Conservation (phyloP, 306 rosid genomes). For the Alnus glutinosa region DNA sequence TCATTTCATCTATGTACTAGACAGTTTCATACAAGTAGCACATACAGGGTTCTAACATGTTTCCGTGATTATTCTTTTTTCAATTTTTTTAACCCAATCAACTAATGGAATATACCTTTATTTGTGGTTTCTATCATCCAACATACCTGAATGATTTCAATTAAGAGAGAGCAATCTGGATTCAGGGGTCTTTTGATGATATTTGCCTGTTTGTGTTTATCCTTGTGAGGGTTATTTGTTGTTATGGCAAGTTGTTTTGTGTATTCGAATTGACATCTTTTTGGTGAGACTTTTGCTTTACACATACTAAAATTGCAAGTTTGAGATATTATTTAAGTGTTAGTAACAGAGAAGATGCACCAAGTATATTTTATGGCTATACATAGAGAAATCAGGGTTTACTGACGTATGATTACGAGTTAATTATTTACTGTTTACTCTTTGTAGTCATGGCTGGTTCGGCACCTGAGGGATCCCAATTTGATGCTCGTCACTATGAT, state of each 20-base stretch:
- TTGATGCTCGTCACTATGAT: conserved; percentile 63
- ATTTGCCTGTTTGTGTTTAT: background rate
- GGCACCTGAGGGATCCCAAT: conserved; percentile 63
- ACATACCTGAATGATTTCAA: background rate
- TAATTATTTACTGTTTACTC: background rate
- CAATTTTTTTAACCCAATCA: background rate
- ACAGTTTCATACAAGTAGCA: no score
- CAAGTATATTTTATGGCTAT: background rate
- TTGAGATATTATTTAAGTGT: background rate
- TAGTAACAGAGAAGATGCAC: background rate
- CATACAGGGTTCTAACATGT: no score
- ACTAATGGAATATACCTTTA: background rate
- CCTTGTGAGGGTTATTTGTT: background rate
- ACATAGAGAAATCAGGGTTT: conserved; percentile 1
- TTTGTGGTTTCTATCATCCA: background rate
- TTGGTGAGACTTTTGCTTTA: background rate
- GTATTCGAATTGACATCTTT: background rate
- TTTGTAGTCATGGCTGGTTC: conserved; percentile 57
- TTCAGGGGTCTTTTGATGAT: background rate
- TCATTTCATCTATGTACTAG: no score
- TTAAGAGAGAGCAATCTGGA: background rate
- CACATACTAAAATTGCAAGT: no score
- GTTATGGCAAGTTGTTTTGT: background rate
- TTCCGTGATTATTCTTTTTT: no score
- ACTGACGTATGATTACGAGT: background rate